Evolutionary conservation across 495 filamentous ascomycete species (phyloP).

Genomic region (Cercophora samala): DNA sequence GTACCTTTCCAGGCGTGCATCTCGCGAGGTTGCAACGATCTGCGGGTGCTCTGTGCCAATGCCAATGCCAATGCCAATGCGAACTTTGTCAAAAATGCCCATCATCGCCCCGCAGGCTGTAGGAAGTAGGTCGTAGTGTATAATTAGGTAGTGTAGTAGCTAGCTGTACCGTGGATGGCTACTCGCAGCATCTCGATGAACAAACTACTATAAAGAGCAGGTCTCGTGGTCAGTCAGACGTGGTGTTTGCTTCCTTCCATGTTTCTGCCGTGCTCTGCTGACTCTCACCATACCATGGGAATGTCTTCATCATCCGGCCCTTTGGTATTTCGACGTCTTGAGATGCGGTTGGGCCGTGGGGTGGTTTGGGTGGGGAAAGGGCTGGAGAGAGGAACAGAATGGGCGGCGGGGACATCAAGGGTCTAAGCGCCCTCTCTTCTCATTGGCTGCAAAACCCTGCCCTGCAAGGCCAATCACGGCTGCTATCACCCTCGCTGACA

Average conservation of each 20-base stretch:
- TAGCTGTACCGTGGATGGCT: not conserved
- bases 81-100: not conserved
- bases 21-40: constrained; percentile 16
- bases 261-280: constrained; percentile 1
- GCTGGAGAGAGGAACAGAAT: constrained; percentile 8
- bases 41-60: constrained; percentile 13
- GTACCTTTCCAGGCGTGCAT: constrained; percentile 13
- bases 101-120: not conserved
- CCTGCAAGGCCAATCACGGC: constrained; percentile 30
- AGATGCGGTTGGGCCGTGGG: constrained; percentile 22
- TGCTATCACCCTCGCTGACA: constrained; percentile 30
- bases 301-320: not conserved
- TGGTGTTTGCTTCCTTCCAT: not conserved
- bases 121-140: not conserved
- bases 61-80: constrained; percentile 8
- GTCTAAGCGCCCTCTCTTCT: constrained; percentile 34
- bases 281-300: not conserved
- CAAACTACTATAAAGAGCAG: not conserved
- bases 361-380: constrained; percentile 11
- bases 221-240: not conserved
- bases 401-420: constrained; percentile 18
- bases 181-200: not conserved
- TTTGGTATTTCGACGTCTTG: constrained; percentile 7
- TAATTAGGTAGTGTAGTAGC: no score
- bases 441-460: constrained; percentile 31